phyloP scores from a whole-genome alignment of 176 grass and related monocot genomes.

The Zoysia japonica region DNA sequence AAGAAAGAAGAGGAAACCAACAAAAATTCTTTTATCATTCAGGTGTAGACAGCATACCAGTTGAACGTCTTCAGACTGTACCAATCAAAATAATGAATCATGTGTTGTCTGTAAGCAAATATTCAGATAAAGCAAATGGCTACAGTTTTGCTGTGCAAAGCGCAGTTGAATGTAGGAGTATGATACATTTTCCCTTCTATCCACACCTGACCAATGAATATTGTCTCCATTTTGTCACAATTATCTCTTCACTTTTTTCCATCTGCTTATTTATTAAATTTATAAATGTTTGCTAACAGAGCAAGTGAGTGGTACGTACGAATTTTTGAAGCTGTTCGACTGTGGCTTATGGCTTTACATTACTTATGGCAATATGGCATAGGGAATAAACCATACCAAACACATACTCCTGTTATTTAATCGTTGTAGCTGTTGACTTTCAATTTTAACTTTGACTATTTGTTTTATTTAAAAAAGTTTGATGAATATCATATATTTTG shows the following conservation, averaged over 20 bases:
- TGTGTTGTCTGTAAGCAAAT: background rate
- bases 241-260: background rate
- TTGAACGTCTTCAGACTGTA: background rate
- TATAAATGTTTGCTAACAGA: background rate
- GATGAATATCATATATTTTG: too few species aligned
- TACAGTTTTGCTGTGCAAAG: background rate
- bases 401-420: too few species aligned
- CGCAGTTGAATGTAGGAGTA: background rate
- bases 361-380: too few species aligned
- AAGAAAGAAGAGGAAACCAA: constrained; percentile 22
- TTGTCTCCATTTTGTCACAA: too few species aligned
- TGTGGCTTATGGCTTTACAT: too few species aligned
- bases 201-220: background rate
- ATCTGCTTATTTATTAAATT: background rate
- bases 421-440: too few species aligned
- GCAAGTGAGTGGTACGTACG: background rate
- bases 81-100: background rate
- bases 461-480: too few species aligned
- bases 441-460: too few species aligned
- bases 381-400: too few species aligned
- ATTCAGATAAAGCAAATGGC: constrained; percentile 11
- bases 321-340: too few species aligned
- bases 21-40: constrained; percentile 17
- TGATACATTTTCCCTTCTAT: background rate
- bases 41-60: background rate